Evolutionary conservation across 345 rosid species (phyloP).

Genomic region (Citrus reticulata): DNA sequence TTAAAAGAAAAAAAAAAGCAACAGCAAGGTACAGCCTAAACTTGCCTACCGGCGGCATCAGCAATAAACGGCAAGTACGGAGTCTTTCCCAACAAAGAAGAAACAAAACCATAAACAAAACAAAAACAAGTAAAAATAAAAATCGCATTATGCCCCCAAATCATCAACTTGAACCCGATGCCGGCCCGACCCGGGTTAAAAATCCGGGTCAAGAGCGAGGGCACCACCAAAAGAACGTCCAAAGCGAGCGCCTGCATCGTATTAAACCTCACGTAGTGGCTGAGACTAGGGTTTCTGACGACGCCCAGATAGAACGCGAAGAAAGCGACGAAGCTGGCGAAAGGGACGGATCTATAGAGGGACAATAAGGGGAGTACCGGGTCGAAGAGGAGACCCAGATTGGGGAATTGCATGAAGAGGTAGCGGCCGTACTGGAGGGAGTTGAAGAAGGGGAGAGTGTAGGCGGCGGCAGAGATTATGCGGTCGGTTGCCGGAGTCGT

Average conservation of each 20-base stretch:
- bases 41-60: constrained; percentile 78
- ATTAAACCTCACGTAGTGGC: constrained; percentile 69
- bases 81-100: constrained; percentile 62
- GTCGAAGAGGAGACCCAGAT: constrained; percentile 46
- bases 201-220: constrained; percentile 56
- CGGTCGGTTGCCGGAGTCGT: constrained; percentile 85
- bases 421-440: constrained; percentile 82
- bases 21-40: constrained; percentile 22
- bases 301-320: constrained; percentile 80
- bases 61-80: constrained; percentile 84
- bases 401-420: constrained; percentile 66
- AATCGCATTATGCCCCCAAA: constrained; percentile 71
- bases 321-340: constrained; percentile 85
- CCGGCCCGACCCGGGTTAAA: constrained; percentile 69
- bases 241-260: constrained; percentile 91
- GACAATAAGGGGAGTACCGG: constrained; percentile 68
- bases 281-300: constrained; percentile 71
- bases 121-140: constrained; percentile 73
- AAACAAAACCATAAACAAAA: constrained; percentile 55
- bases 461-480: constrained; percentile 62
- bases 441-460: constrained; percentile 86
- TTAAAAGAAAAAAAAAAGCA: too few species aligned
- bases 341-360: constrained; percentile 76
- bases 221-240: constrained; percentile 80
- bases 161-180: constrained; percentile 49